These are phyloP conservation scores for Nematodospora anomalae DNA, from an alignment of 1,139 yeast species.

Conservation along the genomic window DNA sequence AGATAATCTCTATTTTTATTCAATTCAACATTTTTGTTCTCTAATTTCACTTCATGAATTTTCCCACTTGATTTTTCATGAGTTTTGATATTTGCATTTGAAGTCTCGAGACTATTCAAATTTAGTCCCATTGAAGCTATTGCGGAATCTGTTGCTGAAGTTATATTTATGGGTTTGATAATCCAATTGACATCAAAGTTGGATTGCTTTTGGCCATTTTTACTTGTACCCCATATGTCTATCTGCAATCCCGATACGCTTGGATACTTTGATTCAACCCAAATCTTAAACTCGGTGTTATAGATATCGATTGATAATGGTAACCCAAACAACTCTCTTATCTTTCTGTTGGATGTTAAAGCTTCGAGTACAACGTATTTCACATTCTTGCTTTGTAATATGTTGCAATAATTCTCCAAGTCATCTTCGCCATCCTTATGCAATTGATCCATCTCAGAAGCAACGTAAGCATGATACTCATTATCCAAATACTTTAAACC, in stretches of 20 bases:
- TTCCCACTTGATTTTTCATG: conserved; percentile 28
- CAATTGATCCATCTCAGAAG: conserved; percentile 17
- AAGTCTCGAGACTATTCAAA: conserved; percentile 24
- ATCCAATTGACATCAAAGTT: conserved; percentile 22
- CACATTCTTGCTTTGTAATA: conserved; percentile 24
- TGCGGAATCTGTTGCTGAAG: conserved; percentile 21
- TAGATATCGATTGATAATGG: conserved; percentile 24
- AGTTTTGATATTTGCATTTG: conserved; percentile 22
- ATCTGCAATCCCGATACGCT: conserved; percentile 33
- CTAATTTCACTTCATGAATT: conserved; percentile 23
- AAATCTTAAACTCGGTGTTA: conserved; percentile 21
- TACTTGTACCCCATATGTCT: conserved; percentile 13
- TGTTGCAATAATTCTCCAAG: conserved; percentile 16
- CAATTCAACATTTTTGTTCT: conserved; percentile 10
- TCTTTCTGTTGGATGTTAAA: conserved; percentile 22
- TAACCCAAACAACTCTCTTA: conserved; percentile 29
- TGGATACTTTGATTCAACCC: conserved; percentile 33
- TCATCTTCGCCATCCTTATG: conserved; percentile 10
- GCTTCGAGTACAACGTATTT: conserved; percentile 31
- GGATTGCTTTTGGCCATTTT: conserved; percentile 1
- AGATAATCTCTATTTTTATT: conserved; percentile 23
- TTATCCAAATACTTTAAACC: conserved; percentile 29
- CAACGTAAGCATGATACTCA: conserved; percentile 19
- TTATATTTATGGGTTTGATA: conserved; percentile 27
- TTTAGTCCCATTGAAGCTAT: conserved; percentile 26